Evolutionary conservation across 495 filamentous ascomycete genomes (phyloP).

Genomic region (Lophiotrema nucula): DNA sequence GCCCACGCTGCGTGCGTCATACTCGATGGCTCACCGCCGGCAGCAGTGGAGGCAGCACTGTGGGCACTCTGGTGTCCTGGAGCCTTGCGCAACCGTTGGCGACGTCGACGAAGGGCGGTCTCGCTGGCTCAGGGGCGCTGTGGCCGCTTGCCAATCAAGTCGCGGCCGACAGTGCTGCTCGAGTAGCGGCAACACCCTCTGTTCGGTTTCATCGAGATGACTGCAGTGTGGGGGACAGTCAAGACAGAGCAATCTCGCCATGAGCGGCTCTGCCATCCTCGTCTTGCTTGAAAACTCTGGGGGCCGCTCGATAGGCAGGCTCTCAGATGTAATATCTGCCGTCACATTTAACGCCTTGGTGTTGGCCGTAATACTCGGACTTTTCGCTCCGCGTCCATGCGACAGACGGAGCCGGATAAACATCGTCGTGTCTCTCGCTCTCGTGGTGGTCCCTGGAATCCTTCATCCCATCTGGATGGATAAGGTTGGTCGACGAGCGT

Average conservation of each 20-base stretch:
- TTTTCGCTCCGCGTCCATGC: conserved; percentile 31
- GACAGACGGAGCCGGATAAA: conserved; percentile 18
- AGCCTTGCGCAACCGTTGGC: background rate
- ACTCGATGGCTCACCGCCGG: too few relatives aligned
- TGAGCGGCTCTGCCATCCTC: too few relatives aligned
- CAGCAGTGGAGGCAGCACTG: too few relatives aligned
- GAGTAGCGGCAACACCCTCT: too few relatives aligned
- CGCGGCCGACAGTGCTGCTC: background rate
- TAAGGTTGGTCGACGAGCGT: conserved; percentile 18
- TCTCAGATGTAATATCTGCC: too few relatives aligned
- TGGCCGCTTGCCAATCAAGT: background rate
- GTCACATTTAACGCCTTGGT: conserved; percentile 24
- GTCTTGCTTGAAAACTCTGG: too few relatives aligned
- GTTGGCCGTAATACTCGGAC: conserved; percentile 33
- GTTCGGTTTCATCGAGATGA: conserved; percentile 26
- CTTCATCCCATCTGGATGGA: conserved; percentile 4
- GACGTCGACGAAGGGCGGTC: background rate
- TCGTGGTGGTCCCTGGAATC: conserved; percentile 30
- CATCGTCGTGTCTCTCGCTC: conserved; percentile 14
- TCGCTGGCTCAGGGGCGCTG: too few relatives aligned
- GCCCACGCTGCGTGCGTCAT: too few relatives aligned
- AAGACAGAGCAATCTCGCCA: background rate
- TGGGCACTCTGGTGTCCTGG: too few relatives aligned
- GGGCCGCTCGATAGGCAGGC: too few relatives aligned
- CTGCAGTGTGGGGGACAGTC: conserved; percentile 19